phyloP scores from a whole-genome alignment of 225 moss, liverwort and hornwort species.

The Pseudoscleropodium purum region DNA sequence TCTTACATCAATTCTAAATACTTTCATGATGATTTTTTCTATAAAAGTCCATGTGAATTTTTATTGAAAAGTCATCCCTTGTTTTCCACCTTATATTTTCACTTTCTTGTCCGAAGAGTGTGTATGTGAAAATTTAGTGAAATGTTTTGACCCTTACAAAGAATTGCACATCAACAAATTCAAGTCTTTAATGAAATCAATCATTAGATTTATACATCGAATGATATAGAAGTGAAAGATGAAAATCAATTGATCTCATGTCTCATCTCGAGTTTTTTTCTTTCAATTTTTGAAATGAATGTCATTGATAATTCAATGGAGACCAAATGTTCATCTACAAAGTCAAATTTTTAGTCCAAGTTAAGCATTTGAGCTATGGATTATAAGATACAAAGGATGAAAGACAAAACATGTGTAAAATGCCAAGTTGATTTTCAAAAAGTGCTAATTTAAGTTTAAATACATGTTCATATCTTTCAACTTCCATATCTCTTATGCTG shows the following conservation, averaged over 20 bases:
- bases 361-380: not conserved
- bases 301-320: not conserved
- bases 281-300: not conserved
- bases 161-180: too few species aligned
- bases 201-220: not conserved
- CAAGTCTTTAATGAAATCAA: too few species aligned
- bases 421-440: not conserved
- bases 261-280: too few species aligned
- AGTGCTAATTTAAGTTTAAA: not conserved
- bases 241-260: not conserved
- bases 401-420: not conserved
- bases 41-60: not conserved
- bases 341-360: not conserved
- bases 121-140: not conserved
- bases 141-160: not conserved
- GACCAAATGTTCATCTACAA: too few species aligned
- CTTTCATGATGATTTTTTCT: not conserved
- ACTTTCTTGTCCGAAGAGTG: not conserved
- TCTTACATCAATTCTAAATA: not conserved
- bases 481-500: not conserved
- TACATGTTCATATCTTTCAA: not conserved
- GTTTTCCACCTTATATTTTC: not conserved
- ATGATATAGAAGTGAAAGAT: not conserved
- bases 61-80: not conserved
- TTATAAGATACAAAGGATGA: not conserved